phyloP scores from a whole-genome alignment of 2,329 filamentous ascomycete genomes.

The Aureobasidium subglaciale region DNA sequence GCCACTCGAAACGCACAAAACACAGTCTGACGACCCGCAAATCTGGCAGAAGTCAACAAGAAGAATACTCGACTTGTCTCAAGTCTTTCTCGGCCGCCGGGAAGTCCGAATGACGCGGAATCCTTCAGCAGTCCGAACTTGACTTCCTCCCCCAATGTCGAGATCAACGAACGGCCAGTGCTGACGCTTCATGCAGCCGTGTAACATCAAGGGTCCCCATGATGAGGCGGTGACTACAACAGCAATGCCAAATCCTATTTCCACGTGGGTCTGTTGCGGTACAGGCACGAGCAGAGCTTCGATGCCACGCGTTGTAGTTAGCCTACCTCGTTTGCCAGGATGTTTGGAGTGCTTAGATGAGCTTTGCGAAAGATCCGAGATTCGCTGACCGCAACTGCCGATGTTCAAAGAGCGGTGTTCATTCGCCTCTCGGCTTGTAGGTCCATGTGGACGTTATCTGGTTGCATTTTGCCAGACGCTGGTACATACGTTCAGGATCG shows the following conservation, averaged over 20 bases:
- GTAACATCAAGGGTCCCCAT: not conserved
- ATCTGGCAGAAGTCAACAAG: not conserved
- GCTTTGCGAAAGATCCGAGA: not conserved
- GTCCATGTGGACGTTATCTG: not conserved
- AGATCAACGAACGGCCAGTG: not conserved
- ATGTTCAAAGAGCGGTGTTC: not conserved
- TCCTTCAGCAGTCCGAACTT: slow-evolving; percentile 4
- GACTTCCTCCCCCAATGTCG: not conserved
- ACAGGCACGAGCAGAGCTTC: not conserved
- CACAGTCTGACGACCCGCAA: not conserved
- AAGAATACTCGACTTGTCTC: not conserved
- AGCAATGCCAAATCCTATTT: not conserved
- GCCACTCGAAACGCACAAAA: not conserved
- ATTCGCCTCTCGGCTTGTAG: not conserved
- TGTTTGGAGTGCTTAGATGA: not conserved
- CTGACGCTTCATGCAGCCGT: not conserved
- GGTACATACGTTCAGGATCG: not conserved
- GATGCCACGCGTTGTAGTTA: not conserved
- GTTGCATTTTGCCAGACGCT: not conserved
- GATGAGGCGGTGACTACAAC: not conserved
- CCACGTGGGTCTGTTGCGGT: not conserved
- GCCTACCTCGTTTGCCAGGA: not conserved
- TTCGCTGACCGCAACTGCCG: not conserved
- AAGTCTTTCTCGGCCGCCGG: not conserved
- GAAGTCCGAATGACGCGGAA: not conserved